A percentile compares a stretch with the other conserved stretches of the same genome.
These are phyloP conservation scores for Kwoniella dejecticola DNA, from an alignment of 768 basidiomycete genomes.

Conservation along the genomic window DNA sequence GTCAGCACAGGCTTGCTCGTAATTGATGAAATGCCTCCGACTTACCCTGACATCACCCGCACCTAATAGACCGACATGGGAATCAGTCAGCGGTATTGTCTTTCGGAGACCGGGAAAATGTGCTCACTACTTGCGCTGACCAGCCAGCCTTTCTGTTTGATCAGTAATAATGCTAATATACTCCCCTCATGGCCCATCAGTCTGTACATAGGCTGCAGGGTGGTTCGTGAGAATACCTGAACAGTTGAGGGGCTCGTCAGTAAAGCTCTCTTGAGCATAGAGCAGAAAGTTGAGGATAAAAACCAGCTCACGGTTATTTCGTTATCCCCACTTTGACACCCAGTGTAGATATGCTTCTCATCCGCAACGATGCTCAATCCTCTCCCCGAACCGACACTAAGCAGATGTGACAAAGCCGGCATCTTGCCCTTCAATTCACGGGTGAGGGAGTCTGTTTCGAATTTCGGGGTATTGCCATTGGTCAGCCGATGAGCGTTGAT, in stretches of 20 bases:
- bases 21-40: slow-evolving; percentile 18
- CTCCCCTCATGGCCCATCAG: slow-evolving; percentile 81
- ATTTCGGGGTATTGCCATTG: slow-evolving; percentile 5
- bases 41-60: slow-evolving; percentile 83
- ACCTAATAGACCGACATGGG: slow-evolving; percentile 58
- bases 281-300: neutral
- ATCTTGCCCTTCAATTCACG: slow-evolving; percentile 50
- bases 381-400: slow-evolving; percentile 47
- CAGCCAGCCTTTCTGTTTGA: slow-evolving; percentile 75
- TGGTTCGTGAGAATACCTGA: slow-evolving; percentile 82
- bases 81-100: neutral
- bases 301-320: slow-evolving; percentile 65
- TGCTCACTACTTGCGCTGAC: slow-evolving; percentile 82
- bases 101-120: neutral
- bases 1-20: neutral
- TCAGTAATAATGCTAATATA: slow-evolving; percentile 76
- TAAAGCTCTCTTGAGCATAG: neutral
- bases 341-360: slow-evolving; percentile 73
- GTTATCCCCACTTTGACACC: slow-evolving; percentile 70
- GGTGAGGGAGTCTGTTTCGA: slow-evolving; percentile 46
- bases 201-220: slow-evolving; percentile 68
- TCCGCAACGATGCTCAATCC: slow-evolving; percentile 63
- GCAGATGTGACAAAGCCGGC: slow-evolving; percentile 51
- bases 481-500: neutral
- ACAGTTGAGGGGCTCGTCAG: neutral